Conservation (phyloP, 345 rosid genomes). For the Eucalyptus grandis region DNA sequence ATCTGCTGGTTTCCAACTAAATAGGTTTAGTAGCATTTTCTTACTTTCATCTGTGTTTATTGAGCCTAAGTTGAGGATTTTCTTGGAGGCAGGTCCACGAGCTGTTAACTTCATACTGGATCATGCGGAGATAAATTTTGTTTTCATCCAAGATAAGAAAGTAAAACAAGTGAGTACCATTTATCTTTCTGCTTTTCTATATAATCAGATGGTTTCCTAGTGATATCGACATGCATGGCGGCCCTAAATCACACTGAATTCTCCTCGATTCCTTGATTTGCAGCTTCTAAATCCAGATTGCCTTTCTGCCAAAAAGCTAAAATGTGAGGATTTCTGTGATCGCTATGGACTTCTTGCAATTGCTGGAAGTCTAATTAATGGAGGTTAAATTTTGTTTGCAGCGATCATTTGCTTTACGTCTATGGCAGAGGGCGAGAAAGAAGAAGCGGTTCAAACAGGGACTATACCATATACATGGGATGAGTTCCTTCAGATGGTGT, state of each 20-base stretch:
- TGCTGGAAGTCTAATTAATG: neutral
- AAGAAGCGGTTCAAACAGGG: conserved; percentile 30
- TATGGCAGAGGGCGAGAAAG: conserved; percentile 41
- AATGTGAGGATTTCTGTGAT: conserved; percentile 23
- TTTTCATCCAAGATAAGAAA: conserved; percentile 79
- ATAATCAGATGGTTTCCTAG: neutral
- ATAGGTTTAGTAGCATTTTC: neutral
- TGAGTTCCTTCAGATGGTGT: conserved; percentile 68
- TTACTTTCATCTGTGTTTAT: neutral
- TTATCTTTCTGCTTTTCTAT: neutral
- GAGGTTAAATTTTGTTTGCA: conserved; percentile 20
- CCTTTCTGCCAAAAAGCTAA: conserved; percentile 40
- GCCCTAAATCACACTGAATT: neutral
- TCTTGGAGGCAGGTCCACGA: conserved; percentile 50
- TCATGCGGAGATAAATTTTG: conserved; percentile 78
- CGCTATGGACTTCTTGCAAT: neutral
- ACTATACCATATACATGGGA: conserved; percentile 59
- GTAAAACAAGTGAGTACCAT: conserved; percentile 41
- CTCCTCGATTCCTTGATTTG: neutral
- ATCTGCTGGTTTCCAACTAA: neutral
- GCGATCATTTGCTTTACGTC: conserved; percentile 72
- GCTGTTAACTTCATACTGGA: conserved; percentile 81
- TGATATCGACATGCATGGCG: fast-evolving
- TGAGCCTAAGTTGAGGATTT: neutral
- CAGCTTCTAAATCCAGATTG: conserved; percentile 64